These are phyloP conservation scores for Aspergillus pseudoviridinutans DNA, from an alignment of 2,329 filamentous ascomycete species.

Conservation along the genomic window DNA sequence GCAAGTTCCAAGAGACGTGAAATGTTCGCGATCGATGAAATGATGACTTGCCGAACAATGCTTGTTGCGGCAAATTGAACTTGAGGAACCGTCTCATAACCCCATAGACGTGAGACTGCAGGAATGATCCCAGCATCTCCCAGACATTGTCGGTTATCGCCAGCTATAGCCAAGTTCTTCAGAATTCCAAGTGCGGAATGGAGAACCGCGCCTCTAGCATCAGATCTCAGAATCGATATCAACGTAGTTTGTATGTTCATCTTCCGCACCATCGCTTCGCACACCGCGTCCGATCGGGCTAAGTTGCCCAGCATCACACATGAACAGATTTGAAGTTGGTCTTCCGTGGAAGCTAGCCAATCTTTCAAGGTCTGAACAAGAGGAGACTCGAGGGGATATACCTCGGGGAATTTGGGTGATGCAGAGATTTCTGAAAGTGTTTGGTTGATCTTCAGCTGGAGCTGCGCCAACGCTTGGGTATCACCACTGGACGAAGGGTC, in stretches of 20 bases:
- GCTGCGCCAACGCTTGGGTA: constrained; percentile 29
- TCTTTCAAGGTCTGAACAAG: constrained; percentile 34
- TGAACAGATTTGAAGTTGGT: constrained; percentile 45
- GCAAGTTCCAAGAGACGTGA: constrained; percentile 31
- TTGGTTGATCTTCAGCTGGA: constrained; percentile 38
- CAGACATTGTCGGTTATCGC: constrained; percentile 37
- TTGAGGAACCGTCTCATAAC: constrained; percentile 40
- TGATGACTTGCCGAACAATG: constrained; percentile 38
- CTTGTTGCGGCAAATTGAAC: constrained; percentile 44
- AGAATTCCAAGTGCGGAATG: constrained; percentile 45
- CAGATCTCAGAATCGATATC: constrained; percentile 36
- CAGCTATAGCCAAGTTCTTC: constrained; percentile 46
- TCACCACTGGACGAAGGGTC: constrained; percentile 31
- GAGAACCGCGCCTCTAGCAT: constrained; percentile 38
- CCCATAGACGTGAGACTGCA: constrained; percentile 38
- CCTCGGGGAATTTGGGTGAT: constrained; percentile 31
- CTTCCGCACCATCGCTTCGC: constrained; percentile 37
- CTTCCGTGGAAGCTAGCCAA: constrained; percentile 38
- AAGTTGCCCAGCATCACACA: constrained; percentile 48
- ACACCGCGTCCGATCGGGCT: constrained; percentile 42
- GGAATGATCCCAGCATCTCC: constrained; percentile 38
- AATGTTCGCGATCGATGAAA: constrained; percentile 37
- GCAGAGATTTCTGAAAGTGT: constrained; percentile 40
- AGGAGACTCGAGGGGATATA: constrained; percentile 37
- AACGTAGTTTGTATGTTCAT: constrained; percentile 38